These are phyloP conservation scores for Mytilinidion resinicola DNA, from an alignment of 495 filamentous ascomycete genomes.

Conservation along the genomic window DNA sequence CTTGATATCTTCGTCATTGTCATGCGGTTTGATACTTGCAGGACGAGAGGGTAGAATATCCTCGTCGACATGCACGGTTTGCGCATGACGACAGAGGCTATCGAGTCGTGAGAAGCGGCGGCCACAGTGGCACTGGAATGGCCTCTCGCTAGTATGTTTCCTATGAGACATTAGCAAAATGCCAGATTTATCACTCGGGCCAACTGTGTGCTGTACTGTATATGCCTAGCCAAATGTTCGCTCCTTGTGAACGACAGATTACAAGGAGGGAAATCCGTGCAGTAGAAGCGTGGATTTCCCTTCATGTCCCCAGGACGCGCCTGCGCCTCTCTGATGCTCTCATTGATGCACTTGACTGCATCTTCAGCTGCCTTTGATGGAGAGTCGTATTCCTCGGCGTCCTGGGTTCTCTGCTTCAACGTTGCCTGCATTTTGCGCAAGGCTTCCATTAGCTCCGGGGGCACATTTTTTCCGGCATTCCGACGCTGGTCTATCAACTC, in stretches of 20 bases:
- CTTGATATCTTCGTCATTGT: too few species aligned
- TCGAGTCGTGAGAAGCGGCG: slow-evolving; percentile 91
- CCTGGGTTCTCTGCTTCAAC: too few species aligned
- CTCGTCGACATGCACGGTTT: slow-evolving; percentile 96
- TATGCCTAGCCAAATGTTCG: slow-evolving; percentile 91
- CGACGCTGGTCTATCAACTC: too few species aligned
- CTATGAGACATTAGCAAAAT: slow-evolving; percentile 39
- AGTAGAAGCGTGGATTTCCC: slow-evolving; percentile 94
- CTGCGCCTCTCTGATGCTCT: slow-evolving; percentile 61
- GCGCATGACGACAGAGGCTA: slow-evolving; percentile 92
- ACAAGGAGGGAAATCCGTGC: slow-evolving; percentile 91
- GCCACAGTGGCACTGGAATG: slow-evolving; percentile 94
- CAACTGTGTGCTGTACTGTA: slow-evolving; percentile 53
- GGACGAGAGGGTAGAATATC: too few species aligned
- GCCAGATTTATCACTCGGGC: background rate
- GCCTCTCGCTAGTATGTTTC: slow-evolving; percentile 96
- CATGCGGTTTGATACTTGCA: too few species aligned
- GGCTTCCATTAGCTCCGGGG: too few species aligned
- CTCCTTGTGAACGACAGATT: slow-evolving; percentile 92
- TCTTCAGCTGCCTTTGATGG: slow-evolving; percentile 73
- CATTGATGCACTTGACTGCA: slow-evolving; percentile 68
- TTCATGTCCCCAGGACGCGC: slow-evolving; percentile 77
- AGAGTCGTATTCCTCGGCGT: too few species aligned
- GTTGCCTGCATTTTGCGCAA: too few species aligned
- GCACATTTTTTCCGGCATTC: too few species aligned